phyloP scores from a whole-genome alignment of 2,329 filamentous ascomycete species.

The Clonostachys rosea region DNA sequence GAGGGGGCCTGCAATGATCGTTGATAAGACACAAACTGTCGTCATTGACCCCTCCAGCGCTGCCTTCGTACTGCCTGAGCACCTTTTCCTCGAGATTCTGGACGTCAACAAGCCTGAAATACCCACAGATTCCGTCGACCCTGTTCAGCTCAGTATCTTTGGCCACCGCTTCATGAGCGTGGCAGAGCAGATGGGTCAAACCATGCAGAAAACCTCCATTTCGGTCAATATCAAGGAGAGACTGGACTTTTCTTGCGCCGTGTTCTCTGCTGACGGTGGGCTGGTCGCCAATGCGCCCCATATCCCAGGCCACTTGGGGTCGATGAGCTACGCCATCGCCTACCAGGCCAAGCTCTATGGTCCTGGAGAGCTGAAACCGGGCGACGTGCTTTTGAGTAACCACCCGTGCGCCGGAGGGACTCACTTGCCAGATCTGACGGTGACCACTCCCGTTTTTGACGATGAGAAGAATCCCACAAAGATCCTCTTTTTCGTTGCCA shows the following conservation, averaged over 20 bases:
- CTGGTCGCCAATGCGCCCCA: slow-evolving; percentile 70
- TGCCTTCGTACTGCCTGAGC: slow-evolving; percentile 16
- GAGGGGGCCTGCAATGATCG: slow-evolving; percentile 61
- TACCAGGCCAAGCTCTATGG: slow-evolving; percentile 61
- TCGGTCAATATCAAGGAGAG: slow-evolving; percentile 74
- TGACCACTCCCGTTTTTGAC: slow-evolving; percentile 20
- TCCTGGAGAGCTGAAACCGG: slow-evolving; percentile 30
- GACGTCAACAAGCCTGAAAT: slow-evolving; percentile 10
- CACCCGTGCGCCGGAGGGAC: slow-evolving; percentile 21
- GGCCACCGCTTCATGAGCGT: slow-evolving; percentile 77
- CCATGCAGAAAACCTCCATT: slow-evolving; percentile 70
- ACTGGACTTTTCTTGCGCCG: slow-evolving; percentile 71
- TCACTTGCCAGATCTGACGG: slow-evolving; percentile 30
- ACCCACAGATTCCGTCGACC: slow-evolving; percentile 12
- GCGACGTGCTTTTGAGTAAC: slow-evolving; percentile 25
- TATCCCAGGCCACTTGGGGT: slow-evolving; percentile 68
- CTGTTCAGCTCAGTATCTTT: slow-evolving; percentile 65
- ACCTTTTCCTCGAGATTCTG: slow-evolving; percentile 55
- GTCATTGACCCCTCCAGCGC: slow-evolving; percentile 46
- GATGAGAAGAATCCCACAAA: slow-evolving; percentile 15
- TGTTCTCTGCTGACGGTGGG: slow-evolving; percentile 68
- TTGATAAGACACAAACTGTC: slow-evolving; percentile 68
- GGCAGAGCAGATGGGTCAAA: slow-evolving; percentile 74
- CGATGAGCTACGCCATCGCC: slow-evolving; percentile 69
- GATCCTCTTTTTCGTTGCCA: slow-evolving; percentile 19